Percentiles rank a stretch among this genome's conserved stretches.
These are phyloP conservation scores for Ogataea saltuana DNA, from an alignment of 805 yeast species.

Conservation along the genomic window DNA sequence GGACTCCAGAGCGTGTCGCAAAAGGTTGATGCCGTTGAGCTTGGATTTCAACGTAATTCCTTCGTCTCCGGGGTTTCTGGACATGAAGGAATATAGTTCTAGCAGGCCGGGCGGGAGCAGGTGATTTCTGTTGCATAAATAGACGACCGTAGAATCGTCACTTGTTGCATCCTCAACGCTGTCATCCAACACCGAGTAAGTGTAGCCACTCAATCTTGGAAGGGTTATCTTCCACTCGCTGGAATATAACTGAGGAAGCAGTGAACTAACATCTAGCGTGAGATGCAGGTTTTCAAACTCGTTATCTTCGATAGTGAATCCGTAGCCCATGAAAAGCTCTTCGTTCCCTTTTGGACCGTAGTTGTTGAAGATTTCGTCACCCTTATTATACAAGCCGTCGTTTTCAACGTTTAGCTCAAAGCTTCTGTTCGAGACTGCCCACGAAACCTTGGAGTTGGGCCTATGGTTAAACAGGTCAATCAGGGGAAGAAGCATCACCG, in stretches of 20 bases:
- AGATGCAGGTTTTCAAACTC: slow-evolving; percentile 59
- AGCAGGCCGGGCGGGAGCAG: slow-evolving; percentile 48
- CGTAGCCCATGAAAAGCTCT: slow-evolving; percentile 78
- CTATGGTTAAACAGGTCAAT: slow-evolving; percentile 79
- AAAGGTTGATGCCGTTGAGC: slow-evolving; percentile 61
- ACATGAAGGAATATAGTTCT: slow-evolving; percentile 53
- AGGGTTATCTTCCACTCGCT: slow-evolving; percentile 26
- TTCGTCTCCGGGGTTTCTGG: slow-evolving; percentile 49
- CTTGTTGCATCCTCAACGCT: not conserved
- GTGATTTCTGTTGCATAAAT: slow-evolving; percentile 31
- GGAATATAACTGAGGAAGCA: slow-evolving; percentile 5
- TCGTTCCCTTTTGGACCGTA: slow-evolving; percentile 90
- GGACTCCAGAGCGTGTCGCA: slow-evolving; percentile 52
- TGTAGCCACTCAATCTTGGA: slow-evolving; percentile 32
- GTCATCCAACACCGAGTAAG: slow-evolving; percentile 25
- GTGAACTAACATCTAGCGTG: slow-evolving; percentile 51
- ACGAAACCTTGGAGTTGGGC: slow-evolving; percentile 58
- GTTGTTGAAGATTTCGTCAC: slow-evolving; percentile 64
- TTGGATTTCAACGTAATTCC: slow-evolving; percentile 49
- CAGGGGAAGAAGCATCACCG: slow-evolving; percentile 68
- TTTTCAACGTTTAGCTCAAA: slow-evolving; percentile 18
- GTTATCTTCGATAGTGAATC: slow-evolving; percentile 64
- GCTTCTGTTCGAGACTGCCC: slow-evolving; percentile 44
- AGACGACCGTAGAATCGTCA: slow-evolving; percentile 18
- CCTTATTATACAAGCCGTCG: not conserved